Evolutionary conservation across 1,284 basidiomycete species (phyloP), one percentile per base, ranked within the genome.

Genomic region (Microbotryum silenes-acaulis): DNA sequence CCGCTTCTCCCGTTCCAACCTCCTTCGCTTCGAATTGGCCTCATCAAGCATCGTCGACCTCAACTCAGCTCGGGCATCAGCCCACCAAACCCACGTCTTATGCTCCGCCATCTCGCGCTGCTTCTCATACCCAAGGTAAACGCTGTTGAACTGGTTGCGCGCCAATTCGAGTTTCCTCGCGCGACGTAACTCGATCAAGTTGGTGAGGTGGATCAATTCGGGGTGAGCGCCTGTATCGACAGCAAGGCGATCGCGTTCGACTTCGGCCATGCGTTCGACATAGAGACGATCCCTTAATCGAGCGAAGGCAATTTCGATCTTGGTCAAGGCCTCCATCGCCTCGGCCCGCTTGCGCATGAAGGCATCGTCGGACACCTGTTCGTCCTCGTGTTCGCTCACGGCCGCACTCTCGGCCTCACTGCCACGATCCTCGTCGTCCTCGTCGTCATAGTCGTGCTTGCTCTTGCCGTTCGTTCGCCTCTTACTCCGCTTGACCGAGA

Each of bases 1-100:
- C 59, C 89, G 80, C 66, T 88, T 82, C 61, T 92, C 90, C 60
- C 90, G 80, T 72, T 93, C 90, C 31, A 93, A 74, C 57, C 81
- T 81, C 47, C 91, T 79, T 56, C 87, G 80, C 74, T 91, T 91
- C 63, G 88, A 79, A 68, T 87, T 89, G 18, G 85, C 83, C 67
- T 91, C 89, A 0, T 89, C 82, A 57, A 91, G 84, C 85, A 91
- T 86, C 20, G 85, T 82, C 0, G 81, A 85, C 67, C 91, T 86
- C n/a, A 91, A 76, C 52, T 86, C 83, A 68, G 87, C 85, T 58
- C 83, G 79, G 21, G 83, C 78, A 62, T 83, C 86, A 60, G 83
- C 84, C 55, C 81, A 78, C 51, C 84, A 81, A 69, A 86, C 84
- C 65, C 82, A 83, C 20, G 82, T 81, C 1, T 88, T 86, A 6